Evolutionary conservation across 2,329 filamentous ascomycete genomes (phyloP), one percentile per base, ranked within the genome.

Genomic region (Onygena corvina): DNA sequence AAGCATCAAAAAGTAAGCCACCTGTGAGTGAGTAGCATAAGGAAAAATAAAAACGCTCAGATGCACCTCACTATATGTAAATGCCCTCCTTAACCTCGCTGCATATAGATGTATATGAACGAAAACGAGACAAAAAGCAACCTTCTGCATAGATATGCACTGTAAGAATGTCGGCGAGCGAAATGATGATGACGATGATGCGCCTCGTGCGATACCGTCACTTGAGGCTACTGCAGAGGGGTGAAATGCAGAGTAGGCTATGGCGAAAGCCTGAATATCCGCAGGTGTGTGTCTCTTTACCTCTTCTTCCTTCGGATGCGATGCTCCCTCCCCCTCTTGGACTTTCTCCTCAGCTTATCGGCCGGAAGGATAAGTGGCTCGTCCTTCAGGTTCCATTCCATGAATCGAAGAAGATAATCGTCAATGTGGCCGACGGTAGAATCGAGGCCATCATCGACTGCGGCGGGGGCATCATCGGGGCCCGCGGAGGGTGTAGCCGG

Each of bases 341-440:
- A 67, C 55, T 67, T 73, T 57, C 69, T 73, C 58, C 68, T 72
- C 52, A 58, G 70, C 56, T 70, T 73, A 54, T 73, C 70, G 23
- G 64, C 62, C 1, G 71, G 70, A 29, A 73, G 62, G 31, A 70
- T 64, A 21, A 75, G 63, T 16, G 72, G 71, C 40, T 73, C 67
- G 51, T 74, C 69, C 50, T 65, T 67, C 56, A 75, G 61, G 53
- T 75, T 69, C 69, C 71, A 80, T 40, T 75, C 74, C 80, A 89
- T 86, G 50, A 77, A 76, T 30, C 70, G 69, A 46, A 92, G 68
- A 75, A 92, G 82, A 61, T 84, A 87, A 47, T 87, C 80, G 61
- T 90, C 86, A 50, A 88, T 77, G 34, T 77, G 80, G 47, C 69
- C 68, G 51, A 83, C 73, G 40, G 71, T 66, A 14, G 69, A 67